Conservation (phyloP, 768 basidiomycete species). For the Leucosporidium yakuticum region DNA sequence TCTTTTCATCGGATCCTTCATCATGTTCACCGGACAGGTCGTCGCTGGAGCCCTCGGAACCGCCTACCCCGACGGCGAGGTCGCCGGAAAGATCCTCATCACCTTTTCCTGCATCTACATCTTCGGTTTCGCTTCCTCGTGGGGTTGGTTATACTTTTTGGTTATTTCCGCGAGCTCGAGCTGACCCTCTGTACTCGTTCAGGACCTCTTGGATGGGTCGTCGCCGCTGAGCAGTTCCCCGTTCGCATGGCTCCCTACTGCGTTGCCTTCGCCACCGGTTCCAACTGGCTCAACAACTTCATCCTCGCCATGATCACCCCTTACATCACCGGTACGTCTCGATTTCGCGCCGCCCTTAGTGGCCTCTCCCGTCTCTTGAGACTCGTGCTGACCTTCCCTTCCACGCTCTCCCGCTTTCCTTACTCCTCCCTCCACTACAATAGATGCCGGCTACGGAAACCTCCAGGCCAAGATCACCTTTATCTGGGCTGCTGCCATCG, state of each 20-base stretch:
- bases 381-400: no score
- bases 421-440: no score
- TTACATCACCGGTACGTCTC: slow-evolving; percentile 18
- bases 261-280: slow-evolving; percentile 29
- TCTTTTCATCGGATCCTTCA: slow-evolving; percentile 21
- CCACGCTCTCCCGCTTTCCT: no score
- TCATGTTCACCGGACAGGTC: slow-evolving; percentile 22
- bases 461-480: slow-evolving; percentile 21
- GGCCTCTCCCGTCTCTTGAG: no score
- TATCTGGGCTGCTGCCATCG: slow-evolving; percentile 21
- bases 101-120: slow-evolving; percentile 32
- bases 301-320: slow-evolving; percentile 18
- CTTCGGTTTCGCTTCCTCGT: slow-evolving; percentile 39
- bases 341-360: no score
- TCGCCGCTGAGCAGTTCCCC: slow-evolving; percentile 32
- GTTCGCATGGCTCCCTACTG: slow-evolving; percentile 30
- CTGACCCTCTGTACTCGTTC: neutral
- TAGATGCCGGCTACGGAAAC: slow-evolving; percentile 28
- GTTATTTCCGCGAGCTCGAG: neutral
- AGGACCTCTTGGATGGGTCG: slow-evolving; percentile 14
- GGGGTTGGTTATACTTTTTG: slow-evolving; percentile 50
- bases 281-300: slow-evolving; percentile 22
- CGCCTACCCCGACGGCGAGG: slow-evolving; percentile 13
- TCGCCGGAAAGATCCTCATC: slow-evolving; percentile 33
- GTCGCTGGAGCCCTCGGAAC: slow-evolving; percentile 8